phyloP scores from a whole-genome alignment of 495 filamentous ascomycete genomes.

The Penicillium subrubescens region DNA sequence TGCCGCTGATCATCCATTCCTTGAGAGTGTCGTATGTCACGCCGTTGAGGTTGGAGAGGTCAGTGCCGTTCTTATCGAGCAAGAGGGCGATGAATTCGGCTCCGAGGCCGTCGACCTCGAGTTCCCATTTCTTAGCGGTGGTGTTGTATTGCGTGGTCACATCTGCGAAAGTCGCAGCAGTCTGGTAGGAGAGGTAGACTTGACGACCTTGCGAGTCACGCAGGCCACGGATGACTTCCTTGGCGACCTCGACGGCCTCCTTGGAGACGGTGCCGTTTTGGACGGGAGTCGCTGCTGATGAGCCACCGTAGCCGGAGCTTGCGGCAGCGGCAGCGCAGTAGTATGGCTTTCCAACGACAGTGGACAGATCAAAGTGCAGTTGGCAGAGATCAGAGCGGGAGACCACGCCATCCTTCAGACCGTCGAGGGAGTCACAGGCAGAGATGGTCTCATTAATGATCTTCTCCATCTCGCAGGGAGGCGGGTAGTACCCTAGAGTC shows the following conservation, averaged over 20 bases:
- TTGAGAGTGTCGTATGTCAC: conserved; percentile 52
- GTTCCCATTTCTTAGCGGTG: conserved; percentile 38
- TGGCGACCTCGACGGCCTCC: conserved; percentile 41
- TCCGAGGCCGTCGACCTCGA: conserved; percentile 38
- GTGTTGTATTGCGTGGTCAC: conserved; percentile 45
- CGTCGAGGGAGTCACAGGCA: conserved; percentile 53
- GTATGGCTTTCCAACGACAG: conserved; percentile 46
- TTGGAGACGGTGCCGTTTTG: conserved; percentile 49
- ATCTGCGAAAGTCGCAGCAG: conserved; percentile 43
- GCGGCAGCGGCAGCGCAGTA: conserved; percentile 37
- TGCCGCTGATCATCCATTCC: conserved; percentile 44
- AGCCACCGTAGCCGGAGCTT: conserved; percentile 6
- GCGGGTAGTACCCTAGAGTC: conserved; percentile 42
- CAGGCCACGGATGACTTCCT: conserved; percentile 45
- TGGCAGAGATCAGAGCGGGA: conserved; percentile 52
- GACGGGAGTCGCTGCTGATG: conserved; percentile 30
- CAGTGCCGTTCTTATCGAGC: conserved; percentile 34
- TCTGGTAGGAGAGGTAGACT: conserved; percentile 52
- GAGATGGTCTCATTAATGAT: conserved; percentile 47
- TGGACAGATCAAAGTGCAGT: conserved; percentile 39
- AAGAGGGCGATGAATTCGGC: conserved; percentile 36
- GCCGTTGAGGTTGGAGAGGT: conserved; percentile 39
- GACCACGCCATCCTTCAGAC: conserved; percentile 50
- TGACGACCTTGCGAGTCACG: conserved; percentile 44
- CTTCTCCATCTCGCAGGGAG: conserved; percentile 47